Evolutionary conservation across 2,329 filamentous ascomycete genomes (phyloP).

Genomic region (Aspergillus japonicus): DNA sequence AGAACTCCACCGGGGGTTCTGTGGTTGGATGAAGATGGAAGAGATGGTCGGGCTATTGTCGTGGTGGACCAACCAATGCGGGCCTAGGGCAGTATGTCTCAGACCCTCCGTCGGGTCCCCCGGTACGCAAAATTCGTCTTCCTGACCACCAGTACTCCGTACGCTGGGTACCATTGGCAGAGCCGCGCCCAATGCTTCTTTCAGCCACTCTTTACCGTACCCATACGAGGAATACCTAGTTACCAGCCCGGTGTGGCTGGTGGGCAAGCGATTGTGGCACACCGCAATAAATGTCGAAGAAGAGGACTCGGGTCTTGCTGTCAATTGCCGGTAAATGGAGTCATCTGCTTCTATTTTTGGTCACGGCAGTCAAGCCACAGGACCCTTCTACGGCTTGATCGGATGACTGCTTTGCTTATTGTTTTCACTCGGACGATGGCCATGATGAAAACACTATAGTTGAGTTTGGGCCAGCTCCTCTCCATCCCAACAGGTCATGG

Average conservation of each 20-base stretch:
- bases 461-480: neutral
- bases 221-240: neutral
- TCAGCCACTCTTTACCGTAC: neutral
- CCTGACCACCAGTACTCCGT: neutral
- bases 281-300: neutral
- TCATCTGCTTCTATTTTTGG: neutral
- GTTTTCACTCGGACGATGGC: neutral
- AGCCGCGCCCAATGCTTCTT: neutral
- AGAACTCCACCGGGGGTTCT: neutral
- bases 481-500: neutral
- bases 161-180: neutral
- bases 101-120: slow-evolving; percentile 8
- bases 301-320: neutral
- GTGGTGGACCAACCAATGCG: slow-evolving; percentile 13
- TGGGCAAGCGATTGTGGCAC: neutral
- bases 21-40: neutral
- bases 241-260: neutral
- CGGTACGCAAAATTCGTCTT: slow-evolving; percentile 1
- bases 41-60: slow-evolving; percentile 12
- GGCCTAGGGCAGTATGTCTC: slow-evolving; percentile 10
- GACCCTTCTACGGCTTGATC: neutral
- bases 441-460: neutral
- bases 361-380: neutral
- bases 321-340: neutral
- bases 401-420: neutral